These are phyloP conservation scores for Diacronema lutheri DNA, from an alignment of 78 protist genomes.

Conservation along the genomic window DNA sequence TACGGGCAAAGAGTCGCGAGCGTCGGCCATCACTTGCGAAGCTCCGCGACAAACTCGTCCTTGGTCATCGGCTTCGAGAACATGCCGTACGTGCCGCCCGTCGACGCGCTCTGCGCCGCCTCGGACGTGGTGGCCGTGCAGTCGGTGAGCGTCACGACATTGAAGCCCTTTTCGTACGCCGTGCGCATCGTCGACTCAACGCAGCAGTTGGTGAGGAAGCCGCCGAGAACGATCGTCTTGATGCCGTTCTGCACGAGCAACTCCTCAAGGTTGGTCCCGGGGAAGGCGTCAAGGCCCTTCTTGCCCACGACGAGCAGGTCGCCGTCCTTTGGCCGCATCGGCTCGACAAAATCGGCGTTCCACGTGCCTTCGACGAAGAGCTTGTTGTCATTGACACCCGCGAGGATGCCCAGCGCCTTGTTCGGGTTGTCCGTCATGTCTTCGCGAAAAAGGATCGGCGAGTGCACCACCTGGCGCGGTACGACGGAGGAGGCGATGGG, in stretches of 20 bases:
- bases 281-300: constrained; percentile 2
- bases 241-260: not conserved
- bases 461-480: not conserved
- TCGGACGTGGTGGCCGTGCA: not conserved
- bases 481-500: no score
- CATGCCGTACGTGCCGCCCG: not conserved
- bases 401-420: not conserved
- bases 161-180: constrained; percentile 9
- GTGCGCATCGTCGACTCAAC: constrained; percentile 8
- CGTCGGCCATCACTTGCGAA: no score
- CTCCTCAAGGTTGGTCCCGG: not conserved
- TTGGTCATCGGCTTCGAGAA: not conserved
- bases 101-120: not conserved
- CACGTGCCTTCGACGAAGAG: not conserved
- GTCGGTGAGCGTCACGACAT: not conserved
- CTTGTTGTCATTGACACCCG: not conserved
- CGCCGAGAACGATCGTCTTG: not conserved
- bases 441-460: not conserved
- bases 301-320: not conserved
- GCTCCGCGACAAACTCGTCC: not conserved
- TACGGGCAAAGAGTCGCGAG: no score
- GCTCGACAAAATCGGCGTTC: not conserved
- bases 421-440: not conserved
- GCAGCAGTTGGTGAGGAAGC: constrained; percentile 15
- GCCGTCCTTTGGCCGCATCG: not conserved